Conservation (phyloP, 2,329 filamentous ascomycete genomes). For the Graphilbum fragrans region DNA sequence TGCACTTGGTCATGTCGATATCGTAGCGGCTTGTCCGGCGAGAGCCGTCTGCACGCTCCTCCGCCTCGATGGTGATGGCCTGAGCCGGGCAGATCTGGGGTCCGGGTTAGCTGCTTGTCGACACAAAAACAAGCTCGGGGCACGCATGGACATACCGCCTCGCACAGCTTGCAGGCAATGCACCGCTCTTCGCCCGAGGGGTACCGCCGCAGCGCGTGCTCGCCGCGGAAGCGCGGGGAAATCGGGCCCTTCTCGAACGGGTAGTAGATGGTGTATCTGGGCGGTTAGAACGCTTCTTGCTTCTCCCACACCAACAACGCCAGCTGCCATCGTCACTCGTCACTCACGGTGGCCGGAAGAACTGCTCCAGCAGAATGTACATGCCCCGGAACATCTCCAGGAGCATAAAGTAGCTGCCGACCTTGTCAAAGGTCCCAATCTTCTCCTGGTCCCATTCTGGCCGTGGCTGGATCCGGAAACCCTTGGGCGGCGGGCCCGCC, state of each 20-base stretch:
- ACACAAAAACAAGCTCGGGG: not conserved
- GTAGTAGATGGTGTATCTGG: conserved; percentile 94
- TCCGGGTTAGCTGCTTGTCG: not conserved
- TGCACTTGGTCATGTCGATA: conserved; percentile 99
- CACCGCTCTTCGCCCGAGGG: conserved; percentile 96
- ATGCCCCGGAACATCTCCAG: conserved; percentile 94
- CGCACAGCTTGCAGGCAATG: conserved; percentile 99
- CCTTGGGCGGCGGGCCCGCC: conserved; percentile 62
- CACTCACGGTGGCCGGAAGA: conserved; percentile 92
- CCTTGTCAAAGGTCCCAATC: conserved; percentile 68
- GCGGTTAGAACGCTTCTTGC: not conserved
- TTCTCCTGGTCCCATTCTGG: conserved; percentile 70
- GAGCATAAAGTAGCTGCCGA: conserved; percentile 90
- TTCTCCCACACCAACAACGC: not conserved
- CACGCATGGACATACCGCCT: conserved; percentile 46
- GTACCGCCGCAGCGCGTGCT: conserved; percentile 92
- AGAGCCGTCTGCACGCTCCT: conserved; percentile 92
- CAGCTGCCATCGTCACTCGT: not conserved
- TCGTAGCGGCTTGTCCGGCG: conserved; percentile 95
- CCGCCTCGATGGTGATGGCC: conserved; percentile 97
- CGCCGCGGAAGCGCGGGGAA: conserved; percentile 93
- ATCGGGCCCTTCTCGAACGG: conserved; percentile 99
- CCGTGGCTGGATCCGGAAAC: conserved; percentile 65
- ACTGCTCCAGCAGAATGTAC: conserved; percentile 97
- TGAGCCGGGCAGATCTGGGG: conserved; percentile 79